Evolutionary conservation across 2,329 filamentous ascomycete species (phyloP), one percentile per base, ranked within the genome.

Genomic region (Drechslerella coelobrocha): DNA sequence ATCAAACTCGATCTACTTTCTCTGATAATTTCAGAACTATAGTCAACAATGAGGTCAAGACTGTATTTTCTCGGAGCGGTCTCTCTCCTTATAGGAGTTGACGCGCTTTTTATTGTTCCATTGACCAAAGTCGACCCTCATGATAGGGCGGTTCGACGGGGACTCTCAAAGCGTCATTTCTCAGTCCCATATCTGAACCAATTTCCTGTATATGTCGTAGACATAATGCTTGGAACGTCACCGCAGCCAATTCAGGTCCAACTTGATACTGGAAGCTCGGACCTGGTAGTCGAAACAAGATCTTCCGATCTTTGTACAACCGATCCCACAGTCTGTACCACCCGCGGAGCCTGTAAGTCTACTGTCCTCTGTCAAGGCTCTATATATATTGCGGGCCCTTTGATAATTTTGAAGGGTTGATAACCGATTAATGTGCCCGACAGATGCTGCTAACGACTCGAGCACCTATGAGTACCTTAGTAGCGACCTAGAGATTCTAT

Each of bases 401-500:
- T 12, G 12, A 7, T 34, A 50, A 19, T 14, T 19, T 37, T 21
- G 3, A 12, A 3, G 17, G 39, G 17, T n/a, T 17, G n/a, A 3
- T 26, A 14, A n/a, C 37, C 19, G 45, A 43, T 26, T 4, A 21
- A 47, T 29, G 19, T 45, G 19, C 29, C 10, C 23, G 10, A 31
- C 48, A 59, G 55, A 92, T 78, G 78, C 80, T 45, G 84, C 89
- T 41, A 88, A 89, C 77, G 79, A 82, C 0, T 96, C 91, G 0
- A 91, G 89, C 1, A 90, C 91, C 1, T 93, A 92, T 78, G 76
- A 83, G 31, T 91, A 88, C 77, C 79, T 96, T 60, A 87, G 86
- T 73, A 87, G 85, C 76, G 83, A 86, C 69, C 96, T 97, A 81
- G 92, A 93, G 80, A 96, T 96, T 73, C 87, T 87, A 0, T 96